Conservation (phyloP, 2,329 filamentous ascomycete genomes). For the Monosporascus ibericus region DNA sequence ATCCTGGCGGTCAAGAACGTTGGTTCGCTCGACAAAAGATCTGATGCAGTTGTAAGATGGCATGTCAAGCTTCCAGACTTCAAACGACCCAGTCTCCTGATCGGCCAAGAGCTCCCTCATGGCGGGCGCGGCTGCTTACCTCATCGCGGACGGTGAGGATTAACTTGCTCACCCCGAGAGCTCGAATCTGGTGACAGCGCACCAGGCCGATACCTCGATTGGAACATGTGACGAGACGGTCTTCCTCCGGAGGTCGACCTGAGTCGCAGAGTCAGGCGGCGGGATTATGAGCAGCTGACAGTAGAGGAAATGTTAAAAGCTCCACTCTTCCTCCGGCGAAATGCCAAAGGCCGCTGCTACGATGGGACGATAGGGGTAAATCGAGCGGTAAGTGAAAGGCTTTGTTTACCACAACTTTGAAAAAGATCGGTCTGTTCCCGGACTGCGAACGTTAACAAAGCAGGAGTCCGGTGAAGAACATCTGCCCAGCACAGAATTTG, state of each 20-base stretch:
- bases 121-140: conserved; percentile 1
- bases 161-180: conserved; percentile 4
- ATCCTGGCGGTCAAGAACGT: conserved; percentile 29
- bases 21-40: conserved; percentile 28
- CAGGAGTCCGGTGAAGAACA: too few species aligned
- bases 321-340: too few species aligned
- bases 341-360: too few species aligned
- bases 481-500: too few species aligned
- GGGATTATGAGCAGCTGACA: too few species aligned
- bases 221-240: conserved; percentile 10
- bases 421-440: too few species aligned
- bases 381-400: too few species aligned
- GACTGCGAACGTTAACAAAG: too few species aligned
- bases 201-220: conserved; percentile 10
- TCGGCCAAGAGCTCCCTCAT: neutral
- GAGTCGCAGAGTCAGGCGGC: too few species aligned
- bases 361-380: too few species aligned
- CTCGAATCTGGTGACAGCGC: conserved; percentile 2
- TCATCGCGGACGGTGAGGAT: conserved; percentile 9
- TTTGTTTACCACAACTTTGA: too few species aligned
- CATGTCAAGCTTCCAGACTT: conserved; percentile 38
- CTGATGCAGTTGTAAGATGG: conserved; percentile 30
- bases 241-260: conserved; percentile 4
- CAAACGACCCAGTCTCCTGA: neutral
- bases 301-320: too few species aligned